These are phyloP conservation scores for Nymphaea thermarum DNA, from an alignment of 164 flowering plant genomes.

Conservation along the genomic window DNA sequence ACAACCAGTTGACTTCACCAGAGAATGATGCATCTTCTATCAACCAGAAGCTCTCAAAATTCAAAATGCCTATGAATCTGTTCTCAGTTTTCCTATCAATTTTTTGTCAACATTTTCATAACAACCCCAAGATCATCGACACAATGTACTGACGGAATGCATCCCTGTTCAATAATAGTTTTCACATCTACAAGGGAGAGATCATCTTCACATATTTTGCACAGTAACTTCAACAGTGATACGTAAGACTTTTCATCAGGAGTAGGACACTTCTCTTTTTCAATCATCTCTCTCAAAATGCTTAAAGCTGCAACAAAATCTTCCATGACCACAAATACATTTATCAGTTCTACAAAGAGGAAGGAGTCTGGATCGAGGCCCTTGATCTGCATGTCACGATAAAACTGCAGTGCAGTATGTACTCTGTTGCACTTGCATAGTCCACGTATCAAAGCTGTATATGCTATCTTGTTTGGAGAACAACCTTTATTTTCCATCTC, in stretches of 20 bases:
- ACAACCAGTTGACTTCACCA: too few species aligned
- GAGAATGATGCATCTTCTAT: too few species aligned
- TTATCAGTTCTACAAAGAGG: constrained; percentile 43
- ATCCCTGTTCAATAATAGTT: constrained; percentile 34
- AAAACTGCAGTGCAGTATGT: constrained; percentile 28
- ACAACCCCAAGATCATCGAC: constrained; percentile 4
- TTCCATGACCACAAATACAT: constrained; percentile 27
- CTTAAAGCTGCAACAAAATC: constrained; percentile 31
- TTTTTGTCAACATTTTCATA: neutral
- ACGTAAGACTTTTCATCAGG: constrained; percentile 32
- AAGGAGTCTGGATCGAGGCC: constrained; percentile 42
- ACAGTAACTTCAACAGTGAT: constrained; percentile 21
- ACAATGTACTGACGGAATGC: constrained; percentile 21
- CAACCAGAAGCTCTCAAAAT: too few species aligned
- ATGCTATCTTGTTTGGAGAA: constrained; percentile 55
- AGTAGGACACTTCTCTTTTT: constrained; percentile 28
- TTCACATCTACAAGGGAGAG: constrained; percentile 29
- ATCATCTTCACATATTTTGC: constrained; percentile 32
- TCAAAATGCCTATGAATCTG: too few species aligned
- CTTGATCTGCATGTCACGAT: constrained; percentile 52
- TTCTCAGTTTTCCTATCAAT: too few species aligned
- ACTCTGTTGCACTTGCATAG: constrained; percentile 66
- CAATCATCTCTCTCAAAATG: constrained; percentile 41
- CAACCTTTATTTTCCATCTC: constrained; percentile 53
- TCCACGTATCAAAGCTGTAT: constrained; percentile 62